A percentile compares a stretch with the other conserved stretches of the same genome.
Conservation (phyloP, 805 yeast species). For the Saturnispora besseyi region DNA sequence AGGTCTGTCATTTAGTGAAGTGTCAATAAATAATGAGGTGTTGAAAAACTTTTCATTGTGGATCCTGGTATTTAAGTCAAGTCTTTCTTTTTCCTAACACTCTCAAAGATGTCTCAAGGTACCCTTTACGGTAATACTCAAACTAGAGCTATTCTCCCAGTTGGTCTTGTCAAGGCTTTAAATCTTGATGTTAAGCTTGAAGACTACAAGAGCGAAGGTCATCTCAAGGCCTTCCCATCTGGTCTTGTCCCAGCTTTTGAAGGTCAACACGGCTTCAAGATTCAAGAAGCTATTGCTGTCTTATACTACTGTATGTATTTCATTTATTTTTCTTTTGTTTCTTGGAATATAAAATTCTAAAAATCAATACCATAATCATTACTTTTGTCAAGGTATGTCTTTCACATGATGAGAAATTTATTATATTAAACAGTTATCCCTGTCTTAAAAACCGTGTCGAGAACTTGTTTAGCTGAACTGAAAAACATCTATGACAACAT, state of each 20-base stretch:
- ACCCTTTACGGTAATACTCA: constrained; percentile 27
- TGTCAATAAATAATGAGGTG: not conserved
- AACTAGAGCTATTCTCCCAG: constrained; percentile 27
- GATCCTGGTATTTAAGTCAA: not conserved
- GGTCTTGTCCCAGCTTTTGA: constrained; percentile 57
- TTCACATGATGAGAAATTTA: constrained; percentile 47
- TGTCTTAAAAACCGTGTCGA: constrained; percentile 78
- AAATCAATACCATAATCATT: constrained; percentile 38
- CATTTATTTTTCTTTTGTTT: not conserved
- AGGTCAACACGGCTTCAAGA: constrained; percentile 65
- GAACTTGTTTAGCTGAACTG: constrained; percentile 44
- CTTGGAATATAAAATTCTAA: not conserved
- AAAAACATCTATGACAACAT: not conserved
- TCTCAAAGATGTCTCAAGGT: constrained; percentile 27
- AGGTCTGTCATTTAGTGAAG: not conserved
- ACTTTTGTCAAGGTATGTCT: constrained; percentile 16
- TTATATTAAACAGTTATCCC: constrained; percentile 66
- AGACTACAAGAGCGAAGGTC: constrained; percentile 22
- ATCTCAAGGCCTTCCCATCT: constrained; percentile 53
- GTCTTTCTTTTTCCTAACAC: constrained; percentile 1
- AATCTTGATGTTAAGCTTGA: constrained; percentile 44
- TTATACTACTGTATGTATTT: constrained; percentile 36
- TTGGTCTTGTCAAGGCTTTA: constrained; percentile 44
- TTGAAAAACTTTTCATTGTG: constrained; percentile 2
- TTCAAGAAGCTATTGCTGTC: constrained; percentile 62